These are phyloP conservation scores for Schoenoplectus tabernaemontani DNA, from an alignment of 202 grass and related monocot genomes.

Conservation along the genomic window DNA sequence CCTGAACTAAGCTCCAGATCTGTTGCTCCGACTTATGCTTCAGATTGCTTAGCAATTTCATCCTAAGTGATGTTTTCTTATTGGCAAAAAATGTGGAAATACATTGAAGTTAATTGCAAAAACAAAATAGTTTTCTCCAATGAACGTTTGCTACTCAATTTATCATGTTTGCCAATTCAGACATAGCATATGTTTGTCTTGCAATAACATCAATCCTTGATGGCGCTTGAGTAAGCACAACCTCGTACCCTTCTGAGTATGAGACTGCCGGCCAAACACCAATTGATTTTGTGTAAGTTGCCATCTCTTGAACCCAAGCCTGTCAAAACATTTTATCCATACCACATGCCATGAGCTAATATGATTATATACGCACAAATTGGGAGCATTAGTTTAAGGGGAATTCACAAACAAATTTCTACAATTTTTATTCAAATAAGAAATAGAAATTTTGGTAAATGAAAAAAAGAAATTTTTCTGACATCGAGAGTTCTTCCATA, in stretches of 20 bases:
- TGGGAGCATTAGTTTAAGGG: not conserved
- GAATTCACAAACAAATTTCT: too few species aligned
- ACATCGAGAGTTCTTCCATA: too few species aligned
- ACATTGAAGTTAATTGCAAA: too few species aligned
- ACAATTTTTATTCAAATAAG: too few species aligned
- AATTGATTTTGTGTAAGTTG: constrained; percentile 30
- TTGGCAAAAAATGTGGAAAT: too few species aligned
- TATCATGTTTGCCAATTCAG: constrained; percentile 8
- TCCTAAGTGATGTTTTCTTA: too few species aligned
- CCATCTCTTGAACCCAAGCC: constrained; percentile 46
- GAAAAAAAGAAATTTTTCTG: too few species aligned
- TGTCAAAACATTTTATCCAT: not conserved
- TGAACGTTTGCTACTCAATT: not conserved
- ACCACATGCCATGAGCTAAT: not conserved
- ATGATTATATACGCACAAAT: not conserved
- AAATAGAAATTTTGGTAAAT: too few species aligned
- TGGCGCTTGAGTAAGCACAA: constrained; percentile 24
- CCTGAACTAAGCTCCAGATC: too few species aligned
- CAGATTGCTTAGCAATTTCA: too few species aligned
- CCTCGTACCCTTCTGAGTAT: constrained; percentile 41
- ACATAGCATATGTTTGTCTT: constrained; percentile 22
- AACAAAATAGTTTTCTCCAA: not conserved
- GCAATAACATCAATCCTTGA: not conserved
- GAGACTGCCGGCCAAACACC: constrained; percentile 26
- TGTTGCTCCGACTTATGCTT: too few species aligned